phyloP scores from a whole-genome alignment of 2,329 filamentous ascomycete genomes.

The Aspergillus cejpii region DNA sequence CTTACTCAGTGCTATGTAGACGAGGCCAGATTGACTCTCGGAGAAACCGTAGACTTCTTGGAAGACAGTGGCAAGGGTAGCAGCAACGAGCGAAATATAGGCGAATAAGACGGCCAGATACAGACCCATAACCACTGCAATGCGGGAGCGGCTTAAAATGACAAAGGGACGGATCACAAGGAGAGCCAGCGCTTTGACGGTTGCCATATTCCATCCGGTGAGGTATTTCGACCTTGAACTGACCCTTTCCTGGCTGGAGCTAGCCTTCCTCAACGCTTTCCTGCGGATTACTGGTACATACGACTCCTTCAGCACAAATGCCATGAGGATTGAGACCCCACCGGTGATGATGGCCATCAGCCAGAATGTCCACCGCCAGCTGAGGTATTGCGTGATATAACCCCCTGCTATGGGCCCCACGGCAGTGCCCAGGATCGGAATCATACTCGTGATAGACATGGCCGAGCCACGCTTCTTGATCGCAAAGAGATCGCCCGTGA shows the following conservation, averaged over 20 bases:
- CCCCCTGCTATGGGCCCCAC: slow-evolving; percentile 4
- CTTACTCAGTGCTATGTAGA: slow-evolving; percentile 4
- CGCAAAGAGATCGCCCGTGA: slow-evolving; percentile 4
- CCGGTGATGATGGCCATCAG: slow-evolving; percentile 3
- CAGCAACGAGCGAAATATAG: slow-evolving; percentile 2
- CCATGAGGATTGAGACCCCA: slow-evolving; percentile 1
- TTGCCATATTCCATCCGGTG: slow-evolving; percentile 2
- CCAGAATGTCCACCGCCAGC: slow-evolving; percentile 6
- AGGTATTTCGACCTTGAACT: background rate
- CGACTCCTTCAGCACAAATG: slow-evolving; percentile 2
- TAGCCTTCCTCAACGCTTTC: background rate
- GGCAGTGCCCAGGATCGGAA: slow-evolving; percentile 1
- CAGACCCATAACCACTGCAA: slow-evolving; percentile 7
- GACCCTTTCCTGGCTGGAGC: background rate
- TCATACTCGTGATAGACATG: slow-evolving; percentile 3
- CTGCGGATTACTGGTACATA: slow-evolving; percentile 2
- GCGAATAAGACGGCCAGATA: slow-evolving; percentile 5
- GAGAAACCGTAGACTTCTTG: slow-evolving; percentile 4
- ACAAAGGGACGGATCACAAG: slow-evolving; percentile 5
- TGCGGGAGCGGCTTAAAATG: slow-evolving; percentile 1
- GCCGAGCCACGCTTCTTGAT: slow-evolving; percentile 2
- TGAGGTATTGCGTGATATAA: slow-evolving; percentile 4
- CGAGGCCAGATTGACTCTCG: slow-evolving; percentile 2
- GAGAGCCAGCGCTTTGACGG: slow-evolving; percentile 1
- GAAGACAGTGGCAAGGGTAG: slow-evolving; percentile 4